phyloP scores from a whole-genome alignment of 2,329 filamentous ascomycete species.

The Coniella vitis region DNA sequence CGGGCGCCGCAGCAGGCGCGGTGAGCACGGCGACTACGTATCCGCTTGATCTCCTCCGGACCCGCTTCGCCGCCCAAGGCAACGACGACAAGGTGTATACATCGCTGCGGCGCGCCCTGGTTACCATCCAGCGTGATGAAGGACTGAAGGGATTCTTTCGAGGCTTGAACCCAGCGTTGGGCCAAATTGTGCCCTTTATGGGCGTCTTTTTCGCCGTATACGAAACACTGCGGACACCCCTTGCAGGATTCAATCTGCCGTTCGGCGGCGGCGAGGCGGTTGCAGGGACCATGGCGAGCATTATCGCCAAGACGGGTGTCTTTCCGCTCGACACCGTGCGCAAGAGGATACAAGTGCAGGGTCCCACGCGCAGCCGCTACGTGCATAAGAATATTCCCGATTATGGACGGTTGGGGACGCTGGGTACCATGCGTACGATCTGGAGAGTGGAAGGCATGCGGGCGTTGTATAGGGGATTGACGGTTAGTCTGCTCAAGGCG shows the following conservation, averaged over 20 bases:
- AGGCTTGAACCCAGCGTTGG: slow-evolving; percentile 72
- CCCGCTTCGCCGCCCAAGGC: slow-evolving; percentile 94
- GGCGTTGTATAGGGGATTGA: slow-evolving; percentile 81
- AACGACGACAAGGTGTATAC: slow-evolving; percentile 65
- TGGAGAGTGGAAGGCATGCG: slow-evolving; percentile 65
- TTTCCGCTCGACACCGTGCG: slow-evolving; percentile 90
- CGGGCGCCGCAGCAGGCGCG: slow-evolving; percentile 77
- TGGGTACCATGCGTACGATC: slow-evolving; percentile 61
- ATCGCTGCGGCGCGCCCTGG: slow-evolving; percentile 61
- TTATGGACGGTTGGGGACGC: slow-evolving; percentile 58
- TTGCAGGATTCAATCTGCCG: slow-evolving; percentile 51
- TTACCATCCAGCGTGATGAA: slow-evolving; percentile 68
- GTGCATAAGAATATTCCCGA: slow-evolving; percentile 83
- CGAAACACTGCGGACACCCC: slow-evolving; percentile 61
- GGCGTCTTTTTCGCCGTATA: slow-evolving; percentile 91
- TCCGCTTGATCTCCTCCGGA: slow-evolving; percentile 86
- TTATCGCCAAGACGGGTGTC: slow-evolving; percentile 79
- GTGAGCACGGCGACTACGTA: slow-evolving; percentile 80
- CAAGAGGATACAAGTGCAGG: slow-evolving; percentile 92
- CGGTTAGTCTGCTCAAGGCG: slow-evolving; percentile 85
- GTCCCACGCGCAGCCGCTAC: slow-evolving; percentile 72
- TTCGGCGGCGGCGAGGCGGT: slow-evolving; percentile 77
- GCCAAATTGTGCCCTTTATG: slow-evolving; percentile 93
- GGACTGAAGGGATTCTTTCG: slow-evolving; percentile 79
- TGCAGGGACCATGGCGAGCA: slow-evolving; percentile 71